A percentile compares a stretch with the other conserved stretches of the same genome.
Conservation (phyloP, 73 alveolate species). For the Uronychia binucleata region DNA sequence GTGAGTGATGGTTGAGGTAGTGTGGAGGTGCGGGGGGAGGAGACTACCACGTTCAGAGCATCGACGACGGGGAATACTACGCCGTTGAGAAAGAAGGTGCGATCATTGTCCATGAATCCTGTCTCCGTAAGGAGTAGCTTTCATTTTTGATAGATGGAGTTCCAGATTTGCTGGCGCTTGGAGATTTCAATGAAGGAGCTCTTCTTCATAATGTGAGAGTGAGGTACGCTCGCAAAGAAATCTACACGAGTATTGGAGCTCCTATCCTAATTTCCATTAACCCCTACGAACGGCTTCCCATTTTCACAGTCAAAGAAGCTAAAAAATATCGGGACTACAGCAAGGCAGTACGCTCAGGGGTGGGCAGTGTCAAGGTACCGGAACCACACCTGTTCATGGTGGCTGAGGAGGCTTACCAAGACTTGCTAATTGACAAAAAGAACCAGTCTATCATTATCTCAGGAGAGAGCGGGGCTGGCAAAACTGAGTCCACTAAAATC, state of each 20-base stretch:
- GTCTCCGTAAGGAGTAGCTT: constrained; percentile 21
- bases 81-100: constrained; percentile 49
- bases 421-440: constrained; percentile 75
- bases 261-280: constrained; percentile 91
- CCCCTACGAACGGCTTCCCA: constrained; percentile 86
- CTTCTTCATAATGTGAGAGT: constrained; percentile 78
- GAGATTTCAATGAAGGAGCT: constrained; percentile 88
- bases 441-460: constrained; percentile 90
- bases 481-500: constrained; percentile 96
- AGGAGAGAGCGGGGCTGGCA: constrained; percentile 99
- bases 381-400: constrained; percentile 94
- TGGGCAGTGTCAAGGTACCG: constrained; percentile 56
- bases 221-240: constrained; percentile 73
- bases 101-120: constrained; percentile 59
- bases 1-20: constrained; percentile 8
- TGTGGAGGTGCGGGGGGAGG: constrained; percentile 15
- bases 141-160: constrained; percentile 63
- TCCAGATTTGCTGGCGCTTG: constrained; percentile 70
- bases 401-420: constrained; percentile 90
- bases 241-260: constrained; percentile 91
- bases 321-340: constrained; percentile 71
- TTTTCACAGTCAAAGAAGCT: constrained; percentile 71
- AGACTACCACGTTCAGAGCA: constrained; percentile 32
- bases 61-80: constrained; percentile 41
- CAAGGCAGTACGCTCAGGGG: constrained; percentile 38